Evolutionary conservation across 257 asterid genomes (phyloP).

Genomic region (Primulina huaijiensis): DNA sequence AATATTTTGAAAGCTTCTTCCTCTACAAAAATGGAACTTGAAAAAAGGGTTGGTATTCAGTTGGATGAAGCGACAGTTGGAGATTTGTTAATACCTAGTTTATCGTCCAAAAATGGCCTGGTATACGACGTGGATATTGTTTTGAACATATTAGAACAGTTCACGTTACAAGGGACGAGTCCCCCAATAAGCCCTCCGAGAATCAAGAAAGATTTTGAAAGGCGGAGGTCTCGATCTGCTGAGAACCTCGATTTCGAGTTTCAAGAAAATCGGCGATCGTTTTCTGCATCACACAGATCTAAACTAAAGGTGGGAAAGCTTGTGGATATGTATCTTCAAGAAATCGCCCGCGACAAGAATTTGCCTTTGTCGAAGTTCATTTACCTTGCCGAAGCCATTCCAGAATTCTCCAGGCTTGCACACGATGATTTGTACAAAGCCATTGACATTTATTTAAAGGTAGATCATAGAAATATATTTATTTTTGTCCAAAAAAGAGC

Average conservation of each 20-base stretch:
- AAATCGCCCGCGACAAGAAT: constrained; percentile 55
- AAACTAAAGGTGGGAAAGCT: constrained; percentile 80
- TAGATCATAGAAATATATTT: constrained; percentile 16
- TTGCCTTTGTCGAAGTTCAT: constrained; percentile 56
- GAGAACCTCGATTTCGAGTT: constrained; percentile 66
- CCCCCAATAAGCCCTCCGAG: constrained; percentile 80
- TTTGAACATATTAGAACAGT: constrained; percentile 58
- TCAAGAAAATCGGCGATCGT: constrained; percentile 71
- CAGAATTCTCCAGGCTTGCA: constrained; percentile 67
- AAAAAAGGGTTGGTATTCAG: constrained; percentile 56
- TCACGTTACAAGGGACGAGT: constrained; percentile 70
- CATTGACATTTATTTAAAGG: constrained; percentile 86
- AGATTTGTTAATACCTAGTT: constrained; percentile 67
- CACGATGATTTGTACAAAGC: constrained; percentile 91
- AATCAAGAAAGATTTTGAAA: constrained; percentile 39
- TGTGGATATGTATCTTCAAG: constrained; percentile 67
- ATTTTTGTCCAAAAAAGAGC: not conserved
- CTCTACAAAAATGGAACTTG: constrained; percentile 66
- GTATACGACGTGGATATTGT: constrained; percentile 64
- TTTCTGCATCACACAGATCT: constrained; percentile 76
- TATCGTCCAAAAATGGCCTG: constrained; percentile 29
- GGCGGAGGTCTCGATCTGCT: constrained; percentile 83
- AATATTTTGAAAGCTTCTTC: constrained; percentile 63
- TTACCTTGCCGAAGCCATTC: constrained; percentile 64
- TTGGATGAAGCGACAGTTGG: constrained; percentile 68